These are phyloP conservation scores for Xylariaceae sp. DNA, from an alignment of 2,329 filamentous ascomycete species.

Conservation along the genomic window DNA sequence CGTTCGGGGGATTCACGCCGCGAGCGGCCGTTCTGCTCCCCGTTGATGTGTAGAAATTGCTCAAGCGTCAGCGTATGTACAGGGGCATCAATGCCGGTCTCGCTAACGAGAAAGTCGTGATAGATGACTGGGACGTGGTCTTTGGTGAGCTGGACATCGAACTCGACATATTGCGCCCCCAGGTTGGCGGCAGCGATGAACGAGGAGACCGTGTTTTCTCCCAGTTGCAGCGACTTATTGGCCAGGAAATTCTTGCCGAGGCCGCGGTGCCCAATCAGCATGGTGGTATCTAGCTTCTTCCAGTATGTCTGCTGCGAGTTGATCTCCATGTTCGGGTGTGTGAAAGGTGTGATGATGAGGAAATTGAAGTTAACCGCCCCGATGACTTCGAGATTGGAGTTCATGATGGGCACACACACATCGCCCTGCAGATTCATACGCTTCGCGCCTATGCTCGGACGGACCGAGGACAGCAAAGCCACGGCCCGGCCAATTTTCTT, in stretches of 20 bases:
- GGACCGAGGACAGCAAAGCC: conserved; percentile 81
- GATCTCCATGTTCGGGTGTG: conserved; percentile 89
- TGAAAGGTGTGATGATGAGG: conserved; percentile 88
- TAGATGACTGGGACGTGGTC: conserved; percentile 98
- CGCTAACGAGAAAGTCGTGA: conserved; percentile 95
- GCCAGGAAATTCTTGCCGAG: conserved; percentile 85
- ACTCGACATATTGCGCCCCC: conserved; percentile 71
- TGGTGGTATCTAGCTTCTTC: conserved; percentile 86
- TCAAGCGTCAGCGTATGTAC: conserved; percentile 93
- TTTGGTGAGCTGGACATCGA: conserved; percentile 97
- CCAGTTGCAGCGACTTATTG: conserved; percentile 84
- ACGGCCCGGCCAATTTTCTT: conserved; percentile 86
- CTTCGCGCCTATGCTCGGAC: conserved; percentile 75
- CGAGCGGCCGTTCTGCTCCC: conserved; percentile 45
- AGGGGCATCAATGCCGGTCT: conserved; percentile 94
- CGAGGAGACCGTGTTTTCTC: conserved; percentile 92
- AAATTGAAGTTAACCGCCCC: conserved; percentile 97
- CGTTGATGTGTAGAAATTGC: conserved; percentile 87
- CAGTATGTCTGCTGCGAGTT: conserved; percentile 91
- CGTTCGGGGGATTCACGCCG: conserved; percentile 24
- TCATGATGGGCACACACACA: conserved; percentile 85
- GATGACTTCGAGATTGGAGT: conserved; percentile 81
- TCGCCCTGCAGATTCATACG: conserved; percentile 92
- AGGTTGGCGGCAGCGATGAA: conserved; percentile 96
- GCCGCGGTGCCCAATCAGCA: conserved; percentile 70